Evolutionary conservation across 495 filamentous ascomycete species (phyloP).

Genomic region (Penicillium soppii): DNA sequence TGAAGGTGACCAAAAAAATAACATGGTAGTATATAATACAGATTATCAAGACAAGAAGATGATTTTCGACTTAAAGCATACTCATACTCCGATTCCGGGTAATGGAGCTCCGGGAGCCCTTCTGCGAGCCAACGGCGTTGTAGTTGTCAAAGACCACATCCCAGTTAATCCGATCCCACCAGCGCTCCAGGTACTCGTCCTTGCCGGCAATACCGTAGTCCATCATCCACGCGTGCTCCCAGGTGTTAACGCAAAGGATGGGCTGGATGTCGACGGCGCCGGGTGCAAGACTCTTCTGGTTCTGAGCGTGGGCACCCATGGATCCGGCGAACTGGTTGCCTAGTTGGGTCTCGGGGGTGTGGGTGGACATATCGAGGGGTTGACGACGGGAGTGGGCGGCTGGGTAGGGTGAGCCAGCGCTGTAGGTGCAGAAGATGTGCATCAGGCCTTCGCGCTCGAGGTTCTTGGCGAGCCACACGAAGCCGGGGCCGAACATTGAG

Average conservation of each 20-base stretch:
- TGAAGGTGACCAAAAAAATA: conserved; percentile 9
- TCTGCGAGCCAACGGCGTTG: conserved; percentile 32
- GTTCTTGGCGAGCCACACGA: conserved; percentile 85
- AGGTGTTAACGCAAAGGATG: conserved; percentile 88
- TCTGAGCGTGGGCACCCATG: conserved; percentile 46
- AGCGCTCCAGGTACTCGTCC: conserved; percentile 67
- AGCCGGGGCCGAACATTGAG: conserved; percentile 95
- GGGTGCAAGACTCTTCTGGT: conserved; percentile 53
- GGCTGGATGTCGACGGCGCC: conserved; percentile 72
- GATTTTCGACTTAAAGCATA: conserved; percentile 27
- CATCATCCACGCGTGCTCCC: conserved; percentile 90
- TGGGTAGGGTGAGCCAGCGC: conserved; percentile 85
- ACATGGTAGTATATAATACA: conserved; percentile 34
- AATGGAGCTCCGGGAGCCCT: conserved; percentile 16
- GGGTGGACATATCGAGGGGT: conserved; percentile 75
- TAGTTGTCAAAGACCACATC: conserved; percentile 58
- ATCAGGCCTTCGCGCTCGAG: conserved; percentile 50
- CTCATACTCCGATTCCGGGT: conserved; percentile 28
- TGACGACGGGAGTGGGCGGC: conserved; percentile 82
- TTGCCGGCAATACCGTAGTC: conserved; percentile 85
- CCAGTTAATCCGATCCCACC: conserved; percentile 93
- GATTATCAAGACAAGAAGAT: conserved; percentile 25
- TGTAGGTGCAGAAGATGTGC: conserved; percentile 83
- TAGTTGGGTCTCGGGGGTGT: conserved; percentile 35
- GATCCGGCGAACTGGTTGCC: conserved; percentile 50